These are phyloP conservation scores for Amyloporia xantha DNA, from an alignment of 768 basidiomycete genomes.

Conservation along the genomic window DNA sequence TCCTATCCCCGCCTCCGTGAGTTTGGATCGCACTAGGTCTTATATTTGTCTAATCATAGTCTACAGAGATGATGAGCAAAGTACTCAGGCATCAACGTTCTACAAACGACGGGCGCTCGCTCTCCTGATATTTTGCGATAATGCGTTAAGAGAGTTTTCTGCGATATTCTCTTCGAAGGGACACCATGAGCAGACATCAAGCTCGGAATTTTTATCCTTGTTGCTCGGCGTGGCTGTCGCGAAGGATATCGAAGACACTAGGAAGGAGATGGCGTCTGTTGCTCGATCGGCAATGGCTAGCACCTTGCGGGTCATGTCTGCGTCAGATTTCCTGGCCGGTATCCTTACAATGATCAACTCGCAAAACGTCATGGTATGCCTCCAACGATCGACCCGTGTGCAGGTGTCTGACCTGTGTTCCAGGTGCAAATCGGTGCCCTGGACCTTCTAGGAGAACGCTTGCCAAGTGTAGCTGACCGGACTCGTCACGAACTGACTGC, in stretches of 20 bases:
- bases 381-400: not conserved
- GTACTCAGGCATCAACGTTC: conserved; percentile 34
- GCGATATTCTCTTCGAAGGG: conserved; percentile 16
- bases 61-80: conserved; percentile 54
- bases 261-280: conserved; percentile 36
- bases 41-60: not conserved
- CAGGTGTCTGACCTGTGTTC: conserved; percentile 2
- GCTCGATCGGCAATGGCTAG: conserved; percentile 47
- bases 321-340: conserved; percentile 58
- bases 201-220: conserved; percentile 37
- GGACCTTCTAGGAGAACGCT: conserved; percentile 57
- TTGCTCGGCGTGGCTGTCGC: conserved; percentile 15
- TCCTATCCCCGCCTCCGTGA: conserved; percentile 55
- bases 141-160: conserved; percentile 35
- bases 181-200: conserved; percentile 32
- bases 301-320: conserved; percentile 60
- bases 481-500: conserved; percentile 46
- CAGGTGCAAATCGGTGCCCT: conserved; percentile 67
- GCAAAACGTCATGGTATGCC: conserved; percentile 44
- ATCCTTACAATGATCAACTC: conserved; percentile 44
- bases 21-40: not conserved
- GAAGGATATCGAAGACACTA: conserved; percentile 6
- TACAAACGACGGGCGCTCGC: conserved; percentile 60
- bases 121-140: conserved; percentile 57
- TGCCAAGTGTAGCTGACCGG: conserved; percentile 51